Conservation (phyloP, 495 filamentous ascomycete species). For the Lophiotrema nucula region DNA sequence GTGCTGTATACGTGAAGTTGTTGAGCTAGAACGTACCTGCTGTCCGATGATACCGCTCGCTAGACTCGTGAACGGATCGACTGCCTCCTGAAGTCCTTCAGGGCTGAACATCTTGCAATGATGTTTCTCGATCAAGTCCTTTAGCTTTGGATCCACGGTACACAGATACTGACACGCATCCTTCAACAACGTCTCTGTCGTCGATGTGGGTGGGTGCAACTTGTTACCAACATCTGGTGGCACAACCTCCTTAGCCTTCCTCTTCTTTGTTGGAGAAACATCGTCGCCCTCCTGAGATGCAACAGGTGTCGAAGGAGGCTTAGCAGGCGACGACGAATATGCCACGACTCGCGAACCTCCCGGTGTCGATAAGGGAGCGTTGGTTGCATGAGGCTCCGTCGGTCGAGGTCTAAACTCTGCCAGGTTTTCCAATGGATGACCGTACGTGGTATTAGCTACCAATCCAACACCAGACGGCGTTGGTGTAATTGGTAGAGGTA, state of each 20-base stretch:
- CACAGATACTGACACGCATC: slow-evolving; percentile 78
- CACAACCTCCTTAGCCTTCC: slow-evolving; percentile 12
- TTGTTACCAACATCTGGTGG: slow-evolving; percentile 15
- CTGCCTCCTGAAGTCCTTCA: slow-evolving; percentile 73
- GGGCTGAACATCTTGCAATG: slow-evolving; percentile 77
- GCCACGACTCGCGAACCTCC: slow-evolving; percentile 68
- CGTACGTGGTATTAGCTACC: too few relatives aligned
- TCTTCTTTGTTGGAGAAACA: slow-evolving; percentile 58
- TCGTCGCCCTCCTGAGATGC: slow-evolving; percentile 2
- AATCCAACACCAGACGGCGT: slow-evolving; percentile 20
- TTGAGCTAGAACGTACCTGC: slow-evolving; percentile 50
- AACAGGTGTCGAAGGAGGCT: slow-evolving; percentile 28
- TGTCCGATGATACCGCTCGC: slow-evolving; percentile 88
- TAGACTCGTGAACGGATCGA: slow-evolving; percentile 85
- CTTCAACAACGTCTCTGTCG: slow-evolving; percentile 71
- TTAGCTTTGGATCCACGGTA: slow-evolving; percentile 69
- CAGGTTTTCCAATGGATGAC: too few relatives aligned
- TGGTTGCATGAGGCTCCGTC: neutral
- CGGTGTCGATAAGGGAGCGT: slow-evolving; percentile 60
- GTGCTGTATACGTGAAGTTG: neutral
- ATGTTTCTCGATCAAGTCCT: slow-evolving; percentile 69
- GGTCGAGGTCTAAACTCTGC: too few relatives aligned
- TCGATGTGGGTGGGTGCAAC: slow-evolving; percentile 53
- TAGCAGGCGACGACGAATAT: slow-evolving; percentile 40
- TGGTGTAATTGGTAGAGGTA: slow-evolving; percentile 18